These are phyloP conservation scores for Saraca asoca DNA, from an alignment of 331 rosid species.

Conservation along the genomic window DNA sequence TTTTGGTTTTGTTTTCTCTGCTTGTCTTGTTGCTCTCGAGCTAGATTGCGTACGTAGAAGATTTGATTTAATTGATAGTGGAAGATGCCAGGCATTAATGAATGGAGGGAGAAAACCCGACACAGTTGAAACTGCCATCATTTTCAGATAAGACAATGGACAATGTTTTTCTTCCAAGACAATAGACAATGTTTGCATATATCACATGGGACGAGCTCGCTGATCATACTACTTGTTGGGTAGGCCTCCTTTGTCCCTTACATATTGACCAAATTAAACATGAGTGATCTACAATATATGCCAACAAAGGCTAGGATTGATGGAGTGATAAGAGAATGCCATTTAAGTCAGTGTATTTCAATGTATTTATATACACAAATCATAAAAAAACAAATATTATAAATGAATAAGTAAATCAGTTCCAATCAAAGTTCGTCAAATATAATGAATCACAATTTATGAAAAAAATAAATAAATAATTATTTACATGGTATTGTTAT, in stretches of 20 bases:
- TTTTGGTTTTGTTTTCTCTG: constrained; percentile 29
- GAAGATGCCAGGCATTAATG: constrained; percentile 43
- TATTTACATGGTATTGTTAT: no score
- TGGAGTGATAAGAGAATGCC: no score
- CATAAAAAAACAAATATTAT: no score
- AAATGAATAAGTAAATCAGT: no score
- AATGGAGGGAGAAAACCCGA: constrained; percentile 51
- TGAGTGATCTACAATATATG: constrained; percentile 32
- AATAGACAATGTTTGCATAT: constrained; percentile 35
- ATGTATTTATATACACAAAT: no score
- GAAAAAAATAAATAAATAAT: no score
- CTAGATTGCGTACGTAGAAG: constrained; percentile 33
- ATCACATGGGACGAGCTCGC: constrained; percentile 57
- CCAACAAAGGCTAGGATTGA: constrained; percentile 31
- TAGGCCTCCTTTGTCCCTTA: constrained; percentile 58
- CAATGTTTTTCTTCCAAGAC: constrained; percentile 42
- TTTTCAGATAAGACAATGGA: constrained; percentile 55
- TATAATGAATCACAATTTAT: no score
- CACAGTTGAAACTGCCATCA: constrained; percentile 50
- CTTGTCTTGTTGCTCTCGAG: constrained; percentile 35
- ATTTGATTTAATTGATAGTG: constrained; percentile 37
- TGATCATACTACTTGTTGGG: constrained; percentile 30
- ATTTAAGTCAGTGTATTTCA: no score
- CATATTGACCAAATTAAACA: constrained; percentile 39
- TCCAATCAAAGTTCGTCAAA: no score